Conservation (phyloP, 331 rosid species). For the Saraca asoca region DNA sequence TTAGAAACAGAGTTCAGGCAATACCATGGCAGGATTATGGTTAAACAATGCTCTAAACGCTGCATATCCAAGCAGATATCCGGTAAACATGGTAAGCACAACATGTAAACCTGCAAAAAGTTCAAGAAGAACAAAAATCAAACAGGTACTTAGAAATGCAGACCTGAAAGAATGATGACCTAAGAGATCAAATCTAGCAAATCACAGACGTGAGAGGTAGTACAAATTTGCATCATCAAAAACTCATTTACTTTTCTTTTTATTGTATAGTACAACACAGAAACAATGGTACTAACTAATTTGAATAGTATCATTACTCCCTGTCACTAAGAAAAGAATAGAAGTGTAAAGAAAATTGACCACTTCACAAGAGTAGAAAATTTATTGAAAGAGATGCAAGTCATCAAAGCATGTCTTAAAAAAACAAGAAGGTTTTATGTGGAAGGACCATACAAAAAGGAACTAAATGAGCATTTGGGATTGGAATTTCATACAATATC, state of each 20-base stretch:
- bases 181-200: slow-evolving; percentile 4
- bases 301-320: no score
- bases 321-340: no score
- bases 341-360: no score
- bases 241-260: background rate
- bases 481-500: no score
- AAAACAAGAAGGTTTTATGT: no score
- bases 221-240: slow-evolving; percentile 11
- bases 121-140: slow-evolving; percentile 4
- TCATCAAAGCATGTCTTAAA: no score
- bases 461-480: no score
- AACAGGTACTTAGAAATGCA: slow-evolving; percentile 23
- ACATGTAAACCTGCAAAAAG: slow-evolving; percentile 82
- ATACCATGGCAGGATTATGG: slow-evolving; percentile 76
- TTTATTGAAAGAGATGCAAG: no score
- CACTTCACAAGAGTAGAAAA: no score
- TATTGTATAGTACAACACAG: no score
- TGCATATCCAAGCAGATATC: slow-evolving; percentile 76
- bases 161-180: background rate
- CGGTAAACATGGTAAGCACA: slow-evolving; percentile 75
- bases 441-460: no score
- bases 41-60: slow-evolving; percentile 86
- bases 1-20: slow-evolving; percentile 13
- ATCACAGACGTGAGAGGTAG: slow-evolving; percentile 1
- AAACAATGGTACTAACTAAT: no score